These are phyloP conservation scores for Rhodomyrtus tomentosa DNA, from an alignment of 345 rosid species.

Conservation along the genomic window DNA sequence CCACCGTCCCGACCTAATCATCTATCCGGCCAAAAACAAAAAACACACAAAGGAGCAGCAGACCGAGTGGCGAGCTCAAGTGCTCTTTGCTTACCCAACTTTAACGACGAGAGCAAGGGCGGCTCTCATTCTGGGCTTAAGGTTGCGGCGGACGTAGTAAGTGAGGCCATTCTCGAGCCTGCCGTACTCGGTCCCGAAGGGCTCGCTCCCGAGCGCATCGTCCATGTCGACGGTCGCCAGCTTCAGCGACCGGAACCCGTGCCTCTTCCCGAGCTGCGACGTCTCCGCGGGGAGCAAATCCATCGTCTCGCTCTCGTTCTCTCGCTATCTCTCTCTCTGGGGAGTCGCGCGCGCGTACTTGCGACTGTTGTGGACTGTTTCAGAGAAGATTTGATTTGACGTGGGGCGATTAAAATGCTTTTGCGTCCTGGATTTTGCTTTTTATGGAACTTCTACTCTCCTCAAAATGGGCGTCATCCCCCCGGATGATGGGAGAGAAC, in stretches of 20 bases:
- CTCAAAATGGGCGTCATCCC: background rate
- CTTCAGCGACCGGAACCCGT: constrained; percentile 79
- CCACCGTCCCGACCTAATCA: background rate
- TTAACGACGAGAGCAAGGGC: constrained; percentile 81
- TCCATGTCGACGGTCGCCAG: constrained; percentile 49
- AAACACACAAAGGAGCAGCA: background rate
- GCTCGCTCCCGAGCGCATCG: constrained; percentile 38
- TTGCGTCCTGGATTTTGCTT: background rate
- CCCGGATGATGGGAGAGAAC: background rate
- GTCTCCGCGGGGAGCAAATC: constrained; percentile 55
- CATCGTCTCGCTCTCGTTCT: constrained; percentile 15
- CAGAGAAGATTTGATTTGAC: background rate
- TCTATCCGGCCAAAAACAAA: background rate
- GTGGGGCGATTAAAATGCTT: background rate
- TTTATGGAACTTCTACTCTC: background rate
- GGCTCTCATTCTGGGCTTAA: constrained; percentile 86
- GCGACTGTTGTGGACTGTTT: background rate
- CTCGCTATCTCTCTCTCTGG: background rate
- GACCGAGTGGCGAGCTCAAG: background rate
- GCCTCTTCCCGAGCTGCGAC: constrained; percentile 43
- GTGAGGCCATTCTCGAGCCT: constrained; percentile 72
- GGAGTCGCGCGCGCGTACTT: background rate
- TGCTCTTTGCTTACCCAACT: constrained; percentile 39
- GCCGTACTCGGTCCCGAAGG: constrained; percentile 69
- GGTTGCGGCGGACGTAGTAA: constrained; percentile 77